These are phyloP conservation scores for Suhomyces prunicola DNA, from an alignment of 805 yeast species.

Conservation along the genomic window DNA sequence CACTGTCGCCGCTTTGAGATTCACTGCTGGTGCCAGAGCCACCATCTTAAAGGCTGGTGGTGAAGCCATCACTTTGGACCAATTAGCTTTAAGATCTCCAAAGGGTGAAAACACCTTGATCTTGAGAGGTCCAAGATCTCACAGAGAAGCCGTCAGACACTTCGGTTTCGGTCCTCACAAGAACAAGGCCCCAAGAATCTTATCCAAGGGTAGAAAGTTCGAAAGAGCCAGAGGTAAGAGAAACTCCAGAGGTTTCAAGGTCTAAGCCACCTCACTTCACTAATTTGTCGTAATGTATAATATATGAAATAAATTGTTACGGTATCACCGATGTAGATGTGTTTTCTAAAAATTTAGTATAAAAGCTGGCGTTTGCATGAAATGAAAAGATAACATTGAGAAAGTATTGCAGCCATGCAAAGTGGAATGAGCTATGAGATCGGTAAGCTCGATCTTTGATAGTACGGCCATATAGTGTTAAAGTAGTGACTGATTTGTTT, in stretches of 20 bases:
- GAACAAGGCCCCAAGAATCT: conserved; percentile 98
- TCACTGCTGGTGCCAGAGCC: conserved; percentile 99
- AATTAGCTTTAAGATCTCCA: conserved; percentile 98
- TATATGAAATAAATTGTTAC: conserved; percentile 5
- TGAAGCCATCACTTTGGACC: conserved; percentile 98
- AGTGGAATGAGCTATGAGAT: not conserved
- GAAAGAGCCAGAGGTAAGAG: conserved; percentile 99
- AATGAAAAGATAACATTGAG: not conserved
- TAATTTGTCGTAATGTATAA: conserved; percentile 9
- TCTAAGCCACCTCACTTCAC: conserved; percentile 51
- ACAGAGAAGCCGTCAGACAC: conserved; percentile 99
- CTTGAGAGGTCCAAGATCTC: conserved; percentile 97
- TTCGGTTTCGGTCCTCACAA: conserved; percentile 99
- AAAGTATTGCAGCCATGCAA: not conserved
- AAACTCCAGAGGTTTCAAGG: conserved; percentile 99
- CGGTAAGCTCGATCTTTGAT: not conserved
- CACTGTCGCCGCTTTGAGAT: conserved; percentile 98
- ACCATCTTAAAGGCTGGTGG: conserved; percentile 98
- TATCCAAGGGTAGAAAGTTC: conserved; percentile 98
- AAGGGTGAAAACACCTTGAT: conserved; percentile 98
- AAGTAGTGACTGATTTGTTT: not conserved
- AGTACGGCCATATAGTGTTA: not conserved
- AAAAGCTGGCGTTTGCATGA: not conserved
- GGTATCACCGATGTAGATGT: not conserved
- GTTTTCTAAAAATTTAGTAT: not conserved